phyloP scores from a whole-genome alignment of 148 eudicot species.

The Spergularia bocconei region DNA sequence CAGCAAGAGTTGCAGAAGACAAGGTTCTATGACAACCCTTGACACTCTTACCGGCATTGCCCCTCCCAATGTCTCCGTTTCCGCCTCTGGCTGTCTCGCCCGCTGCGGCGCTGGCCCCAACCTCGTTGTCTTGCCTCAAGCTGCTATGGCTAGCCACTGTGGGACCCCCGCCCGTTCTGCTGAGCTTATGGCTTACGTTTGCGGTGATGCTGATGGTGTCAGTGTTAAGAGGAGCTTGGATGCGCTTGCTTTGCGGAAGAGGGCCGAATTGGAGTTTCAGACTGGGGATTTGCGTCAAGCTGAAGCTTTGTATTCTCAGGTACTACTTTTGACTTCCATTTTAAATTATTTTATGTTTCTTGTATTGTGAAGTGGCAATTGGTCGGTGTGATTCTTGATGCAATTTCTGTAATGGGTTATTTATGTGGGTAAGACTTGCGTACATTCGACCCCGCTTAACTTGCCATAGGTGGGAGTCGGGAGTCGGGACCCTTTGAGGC shows the following conservation, averaged over 20 bases:
- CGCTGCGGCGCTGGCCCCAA: conserved; percentile 84
- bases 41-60: conserved; percentile 59
- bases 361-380: too few species aligned
- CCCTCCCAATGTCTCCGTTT: conserved; percentile 53
- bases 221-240: conserved; percentile 46
- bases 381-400: too few species aligned
- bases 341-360: too few species aligned
- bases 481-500: too few species aligned
- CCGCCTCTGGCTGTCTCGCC: conserved; percentile 66
- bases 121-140: conserved; percentile 57
- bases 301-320: conserved; percentile 58
- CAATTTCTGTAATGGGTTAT: too few species aligned
- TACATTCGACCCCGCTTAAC: too few species aligned
- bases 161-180: conserved; percentile 55
- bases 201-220: conserved; percentile 31
- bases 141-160: conserved; percentile 45
- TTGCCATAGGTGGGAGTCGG: too few species aligned
- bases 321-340: not conserved
- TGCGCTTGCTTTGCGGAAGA: conserved; percentile 72
- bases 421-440: too few species aligned
- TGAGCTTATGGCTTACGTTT: conserved; percentile 28
- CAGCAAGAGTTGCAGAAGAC: conserved; percentile 53
- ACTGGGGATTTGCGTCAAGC: conserved; percentile 40
- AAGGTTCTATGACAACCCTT: conserved; percentile 54
- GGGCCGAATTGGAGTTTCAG: conserved; percentile 49